Conservation (phyloP, 805 yeast genomes). For the Candida schatavii region DNA sequence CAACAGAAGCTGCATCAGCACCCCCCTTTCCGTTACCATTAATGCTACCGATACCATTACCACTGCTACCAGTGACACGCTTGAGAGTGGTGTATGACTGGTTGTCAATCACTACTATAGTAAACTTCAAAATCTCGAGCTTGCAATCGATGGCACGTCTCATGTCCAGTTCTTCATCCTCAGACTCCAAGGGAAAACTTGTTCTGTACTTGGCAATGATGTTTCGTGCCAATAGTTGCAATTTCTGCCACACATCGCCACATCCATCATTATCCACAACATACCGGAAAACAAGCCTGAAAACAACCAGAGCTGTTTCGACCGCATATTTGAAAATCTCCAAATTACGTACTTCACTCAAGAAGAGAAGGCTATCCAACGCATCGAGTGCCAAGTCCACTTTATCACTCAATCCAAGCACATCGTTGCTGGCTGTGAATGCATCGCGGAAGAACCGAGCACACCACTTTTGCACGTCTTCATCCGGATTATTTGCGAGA, state of each 20-base stretch:
- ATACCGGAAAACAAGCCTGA: constrained; percentile 42
- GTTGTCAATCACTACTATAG: constrained; percentile 46
- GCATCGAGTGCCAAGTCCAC: constrained; percentile 42
- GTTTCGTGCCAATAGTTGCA: constrained; percentile 53
- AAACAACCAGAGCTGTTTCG: constrained; percentile 39
- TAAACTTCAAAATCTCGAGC: constrained; percentile 70
- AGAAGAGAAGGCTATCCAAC: constrained; percentile 27
- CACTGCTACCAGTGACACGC: background rate
- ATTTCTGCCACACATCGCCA: constrained; percentile 50
- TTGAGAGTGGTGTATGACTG: constrained; percentile 40
- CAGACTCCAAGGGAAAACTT: constrained; percentile 50
- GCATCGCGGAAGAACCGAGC: constrained; percentile 37
- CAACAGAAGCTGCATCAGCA: constrained; percentile 2
- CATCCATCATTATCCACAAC: constrained; percentile 48
- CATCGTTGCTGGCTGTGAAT: constrained; percentile 25
- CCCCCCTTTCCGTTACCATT: too few relatives aligned
- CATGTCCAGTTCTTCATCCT: constrained; percentile 47
- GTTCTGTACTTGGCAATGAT: constrained; percentile 63
- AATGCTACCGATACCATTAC: constrained; percentile 7
- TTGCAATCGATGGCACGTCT: constrained; percentile 55
- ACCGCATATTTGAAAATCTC: constrained; percentile 29
- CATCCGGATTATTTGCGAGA: constrained; percentile 33
- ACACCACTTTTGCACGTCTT: constrained; percentile 39
- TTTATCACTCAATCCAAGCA: constrained; percentile 25
- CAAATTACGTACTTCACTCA: constrained; percentile 28